phyloP scores from a whole-genome alignment of 1,284 basidiomycete genomes.

The Lentinus polychrous region DNA sequence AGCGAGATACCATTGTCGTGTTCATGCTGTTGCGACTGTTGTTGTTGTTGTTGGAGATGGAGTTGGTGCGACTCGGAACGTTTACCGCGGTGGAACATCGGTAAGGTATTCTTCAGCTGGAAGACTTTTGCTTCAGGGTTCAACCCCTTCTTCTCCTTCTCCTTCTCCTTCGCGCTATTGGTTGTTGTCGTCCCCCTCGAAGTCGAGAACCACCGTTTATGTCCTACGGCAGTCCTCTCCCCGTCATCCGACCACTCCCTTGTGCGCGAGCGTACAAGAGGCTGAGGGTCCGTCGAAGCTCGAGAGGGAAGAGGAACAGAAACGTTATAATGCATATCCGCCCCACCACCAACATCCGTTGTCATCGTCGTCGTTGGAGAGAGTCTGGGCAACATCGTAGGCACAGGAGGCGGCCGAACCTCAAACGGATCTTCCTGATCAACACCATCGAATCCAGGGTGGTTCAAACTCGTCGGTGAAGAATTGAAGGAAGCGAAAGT shows the following conservation, averaged over 20 bases:
- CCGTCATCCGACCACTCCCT: slow-evolving; percentile 13
- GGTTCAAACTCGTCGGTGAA: slow-evolving; percentile 28
- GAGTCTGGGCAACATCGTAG: too few species aligned
- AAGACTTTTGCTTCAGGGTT: slow-evolving; percentile 85
- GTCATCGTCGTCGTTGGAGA: not conserved
- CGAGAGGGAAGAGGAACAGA: slow-evolving; percentile 26
- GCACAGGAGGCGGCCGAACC: slow-evolving; percentile 25
- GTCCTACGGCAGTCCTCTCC: slow-evolving; percentile 15
- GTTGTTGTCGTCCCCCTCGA: slow-evolving; percentile 7
- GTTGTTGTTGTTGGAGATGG: not conserved
- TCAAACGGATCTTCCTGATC: slow-evolving; percentile 37
- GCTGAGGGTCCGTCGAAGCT: slow-evolving; percentile 35
- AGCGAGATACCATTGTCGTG: not conserved
- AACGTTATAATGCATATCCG: slow-evolving; percentile 18
- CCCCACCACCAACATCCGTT: slow-evolving; percentile 1
- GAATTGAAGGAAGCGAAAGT: slow-evolving; percentile 20
- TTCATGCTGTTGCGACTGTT: not conserved
- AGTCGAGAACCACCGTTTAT: slow-evolving; percentile 47
- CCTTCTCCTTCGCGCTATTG: slow-evolving; percentile 26
- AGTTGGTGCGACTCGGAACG: too few species aligned
- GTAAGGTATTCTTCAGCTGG: slow-evolving; percentile 35
- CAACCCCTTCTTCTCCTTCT: slow-evolving; percentile 52
- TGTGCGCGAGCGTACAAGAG: slow-evolving; percentile 10
- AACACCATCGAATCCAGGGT: slow-evolving; percentile 25
- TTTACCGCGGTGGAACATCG: slow-evolving; percentile 3